A percentile compares a stretch with the other conserved stretches of the same genome.
Conservation (phyloP, 2,329 filamentous ascomycete genomes). For the Akanthomyces dipterigenus region DNA sequence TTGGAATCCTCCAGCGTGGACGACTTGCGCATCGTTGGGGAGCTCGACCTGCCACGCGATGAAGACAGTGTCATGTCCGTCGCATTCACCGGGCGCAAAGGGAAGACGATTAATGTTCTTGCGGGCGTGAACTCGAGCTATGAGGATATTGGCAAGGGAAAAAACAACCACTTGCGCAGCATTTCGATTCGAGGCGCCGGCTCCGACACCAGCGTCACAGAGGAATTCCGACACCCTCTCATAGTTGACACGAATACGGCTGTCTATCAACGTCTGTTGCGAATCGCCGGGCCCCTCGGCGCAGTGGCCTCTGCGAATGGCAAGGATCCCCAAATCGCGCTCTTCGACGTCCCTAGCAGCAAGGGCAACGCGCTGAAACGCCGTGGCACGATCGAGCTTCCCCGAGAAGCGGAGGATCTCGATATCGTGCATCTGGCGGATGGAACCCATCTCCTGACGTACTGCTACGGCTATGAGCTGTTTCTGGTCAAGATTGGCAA, state of each 20-base stretch:
- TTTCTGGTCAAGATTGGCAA: constrained; percentile 56
- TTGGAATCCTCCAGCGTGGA: constrained; percentile 63
- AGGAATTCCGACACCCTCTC: constrained; percentile 37
- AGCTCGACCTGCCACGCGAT: constrained; percentile 71
- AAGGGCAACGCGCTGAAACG: constrained; percentile 40
- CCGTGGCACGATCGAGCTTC: constrained; percentile 43
- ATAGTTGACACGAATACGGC: constrained; percentile 45
- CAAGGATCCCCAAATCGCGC: constrained; percentile 66
- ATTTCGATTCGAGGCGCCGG: constrained; percentile 52
- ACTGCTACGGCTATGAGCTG: constrained; percentile 71
- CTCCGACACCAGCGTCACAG: constrained; percentile 23
- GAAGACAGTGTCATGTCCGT: constrained; percentile 88
- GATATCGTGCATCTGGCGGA: constrained; percentile 58
- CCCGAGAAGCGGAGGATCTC: constrained; percentile 58
- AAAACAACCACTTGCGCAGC: constrained; percentile 77
- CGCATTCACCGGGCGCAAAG: constrained; percentile 57
- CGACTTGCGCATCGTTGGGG: constrained; percentile 57
- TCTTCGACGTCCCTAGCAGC: constrained; percentile 74
- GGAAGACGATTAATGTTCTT: constrained; percentile 48
- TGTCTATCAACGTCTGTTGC: constrained; percentile 53
- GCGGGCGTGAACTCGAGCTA: constrained; percentile 81
- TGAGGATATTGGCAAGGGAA: constrained; percentile 63
- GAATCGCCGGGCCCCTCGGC: constrained; percentile 60
- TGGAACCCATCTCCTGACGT: constrained; percentile 64
- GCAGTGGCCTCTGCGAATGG: constrained; percentile 74